Conservation (phyloP, 306 rosid genomes). For the Gillenia trifoliata region DNA sequence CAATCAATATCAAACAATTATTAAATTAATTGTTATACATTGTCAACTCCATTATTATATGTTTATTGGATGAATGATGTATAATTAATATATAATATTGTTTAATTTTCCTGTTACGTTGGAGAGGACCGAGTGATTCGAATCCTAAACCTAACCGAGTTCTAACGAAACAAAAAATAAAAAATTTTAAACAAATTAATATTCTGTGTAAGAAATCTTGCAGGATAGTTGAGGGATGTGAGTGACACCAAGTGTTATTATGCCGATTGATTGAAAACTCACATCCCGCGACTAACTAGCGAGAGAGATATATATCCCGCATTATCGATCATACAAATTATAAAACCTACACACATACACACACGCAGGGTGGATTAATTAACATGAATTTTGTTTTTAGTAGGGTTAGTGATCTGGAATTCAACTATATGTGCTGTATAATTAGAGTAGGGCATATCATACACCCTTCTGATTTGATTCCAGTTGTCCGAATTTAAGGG, state of each 20-base stretch:
- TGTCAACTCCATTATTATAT: constrained; percentile 41
- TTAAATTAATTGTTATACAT: constrained; percentile 17
- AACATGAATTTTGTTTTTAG: neutral
- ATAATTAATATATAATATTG: neutral
- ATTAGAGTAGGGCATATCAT: constrained; percentile 24
- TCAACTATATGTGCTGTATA: constrained; percentile 25
- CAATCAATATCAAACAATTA: constrained; percentile 27
- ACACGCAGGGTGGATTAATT: neutral
- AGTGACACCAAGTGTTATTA: too few species aligned
- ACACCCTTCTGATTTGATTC: constrained; percentile 53
- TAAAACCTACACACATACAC: too few species aligned
- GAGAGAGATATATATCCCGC: too few species aligned
- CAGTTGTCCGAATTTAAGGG: constrained; percentile 57
- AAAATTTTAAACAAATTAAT: too few species aligned
- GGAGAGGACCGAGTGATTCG: too few species aligned
- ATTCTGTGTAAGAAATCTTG: too few species aligned
- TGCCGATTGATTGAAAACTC: too few species aligned
- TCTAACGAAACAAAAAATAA: neutral
- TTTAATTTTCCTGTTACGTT: neutral
- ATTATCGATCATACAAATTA: too few species aligned
- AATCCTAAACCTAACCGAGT: too few species aligned
- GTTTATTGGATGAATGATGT: neutral
- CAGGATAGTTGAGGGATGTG: too few species aligned
- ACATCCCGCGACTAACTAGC: too few species aligned
- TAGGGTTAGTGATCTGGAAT: constrained; percentile 28